phyloP scores from a whole-genome alignment of 2,329 filamentous ascomycete species.

The Zymoseptoria pseudotritici region DNA sequence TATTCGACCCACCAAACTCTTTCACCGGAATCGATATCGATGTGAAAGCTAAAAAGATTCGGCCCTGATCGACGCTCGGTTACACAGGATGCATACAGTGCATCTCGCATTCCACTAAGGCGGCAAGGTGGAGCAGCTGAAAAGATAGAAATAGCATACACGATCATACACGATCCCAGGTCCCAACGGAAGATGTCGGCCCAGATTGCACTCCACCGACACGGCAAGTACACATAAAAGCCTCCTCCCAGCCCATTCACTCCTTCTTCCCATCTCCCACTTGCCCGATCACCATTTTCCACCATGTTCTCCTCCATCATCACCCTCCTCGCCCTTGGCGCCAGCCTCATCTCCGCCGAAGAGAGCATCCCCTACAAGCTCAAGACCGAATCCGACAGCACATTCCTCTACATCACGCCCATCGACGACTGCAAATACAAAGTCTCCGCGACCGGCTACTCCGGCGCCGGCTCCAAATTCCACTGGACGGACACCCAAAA shows the following conservation, averaged over 20 bases:
- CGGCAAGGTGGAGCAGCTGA: not conserved
- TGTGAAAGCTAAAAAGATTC: not conserved
- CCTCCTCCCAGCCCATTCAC: not conserved
- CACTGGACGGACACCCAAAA: not conserved
- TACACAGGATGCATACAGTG: not conserved
- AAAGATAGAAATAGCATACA: not conserved
- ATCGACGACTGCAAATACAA: not conserved
- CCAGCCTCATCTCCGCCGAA: not conserved
- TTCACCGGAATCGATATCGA: not conserved
- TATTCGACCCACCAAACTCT: not conserved
- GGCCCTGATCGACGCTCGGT: not conserved
- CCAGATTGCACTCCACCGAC: not conserved
- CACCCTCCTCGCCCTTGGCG: not conserved
- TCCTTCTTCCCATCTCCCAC: not conserved
- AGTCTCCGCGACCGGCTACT: not conserved
- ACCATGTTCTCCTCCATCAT: not conserved
- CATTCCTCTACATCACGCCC: not conserved
- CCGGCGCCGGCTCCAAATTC: not conserved
- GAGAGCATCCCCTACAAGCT: not conserved
- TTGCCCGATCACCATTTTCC: not conserved
- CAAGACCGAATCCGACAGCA: not conserved
- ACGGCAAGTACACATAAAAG: not conserved
- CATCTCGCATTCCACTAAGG: not conserved
- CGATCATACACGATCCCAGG: not conserved
- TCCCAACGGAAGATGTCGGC: not conserved